Percentiles rank a stretch among this genome's conserved stretches.
Conservation (phyloP, 495 filamentous ascomycete species). For the Neurospora sp. region DNA sequence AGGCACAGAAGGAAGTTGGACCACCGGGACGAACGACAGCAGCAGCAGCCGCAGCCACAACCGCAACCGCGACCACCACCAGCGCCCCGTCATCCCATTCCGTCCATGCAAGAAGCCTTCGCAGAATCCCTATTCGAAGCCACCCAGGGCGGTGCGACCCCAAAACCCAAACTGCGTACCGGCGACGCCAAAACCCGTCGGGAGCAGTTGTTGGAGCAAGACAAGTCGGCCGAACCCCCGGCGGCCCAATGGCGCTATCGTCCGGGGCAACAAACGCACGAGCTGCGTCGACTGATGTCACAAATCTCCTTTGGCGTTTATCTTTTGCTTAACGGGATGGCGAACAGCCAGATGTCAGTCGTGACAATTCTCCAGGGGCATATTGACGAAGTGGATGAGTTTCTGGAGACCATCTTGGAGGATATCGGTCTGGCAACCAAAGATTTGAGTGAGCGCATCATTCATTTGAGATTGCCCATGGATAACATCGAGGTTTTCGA, state of each 20-base stretch:
- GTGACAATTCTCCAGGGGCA: constrained; percentile 83
- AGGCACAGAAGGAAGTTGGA: neutral
- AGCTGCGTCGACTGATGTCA: constrained; percentile 79
- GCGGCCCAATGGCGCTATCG: constrained; percentile 65
- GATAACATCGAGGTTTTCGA: constrained; percentile 78
- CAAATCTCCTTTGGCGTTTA: constrained; percentile 93
- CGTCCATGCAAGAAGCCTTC: constrained; percentile 81
- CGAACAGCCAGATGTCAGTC: constrained; percentile 78
- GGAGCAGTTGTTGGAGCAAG: constrained; percentile 55
- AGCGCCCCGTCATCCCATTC: constrained; percentile 49
- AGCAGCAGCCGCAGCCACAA: neutral
- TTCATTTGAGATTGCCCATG: constrained; percentile 72
- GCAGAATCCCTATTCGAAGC: constrained; percentile 83
- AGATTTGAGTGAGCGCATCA: constrained; percentile 64
- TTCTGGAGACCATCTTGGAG: constrained; percentile 72
- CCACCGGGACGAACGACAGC: neutral
- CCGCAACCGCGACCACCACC: constrained; percentile 10
- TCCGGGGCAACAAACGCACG: constrained; percentile 58
- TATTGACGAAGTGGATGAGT: constrained; percentile 87
- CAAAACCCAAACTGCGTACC: constrained; percentile 42
- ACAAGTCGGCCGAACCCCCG: constrained; percentile 47
- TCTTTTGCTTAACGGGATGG: constrained; percentile 71
- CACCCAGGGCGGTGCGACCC: constrained; percentile 31
- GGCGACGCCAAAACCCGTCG: constrained; percentile 57
- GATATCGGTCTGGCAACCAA: constrained; percentile 73